These are phyloP conservation scores for Citrus cavaleriei DNA, from an alignment of 345 rosid genomes.

Conservation along the genomic window DNA sequence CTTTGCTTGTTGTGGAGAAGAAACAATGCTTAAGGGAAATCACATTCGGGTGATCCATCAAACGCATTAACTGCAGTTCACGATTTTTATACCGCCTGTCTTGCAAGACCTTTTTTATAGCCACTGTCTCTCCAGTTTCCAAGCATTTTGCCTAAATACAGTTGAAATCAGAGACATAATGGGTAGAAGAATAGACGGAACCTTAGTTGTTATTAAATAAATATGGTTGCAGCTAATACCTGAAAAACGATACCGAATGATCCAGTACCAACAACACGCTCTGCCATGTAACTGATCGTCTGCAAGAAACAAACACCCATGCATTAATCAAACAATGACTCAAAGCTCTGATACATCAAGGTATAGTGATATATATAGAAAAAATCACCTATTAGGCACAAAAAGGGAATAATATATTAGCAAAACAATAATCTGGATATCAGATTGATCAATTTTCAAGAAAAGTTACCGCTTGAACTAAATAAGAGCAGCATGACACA, in stretches of 20 bases:
- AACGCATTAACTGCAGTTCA: constrained; percentile 71
- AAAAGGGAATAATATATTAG: not conserved
- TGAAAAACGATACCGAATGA: constrained; percentile 83
- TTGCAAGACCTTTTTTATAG: constrained; percentile 85
- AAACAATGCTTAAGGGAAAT: constrained; percentile 77
- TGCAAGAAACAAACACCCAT: constrained; percentile 23
- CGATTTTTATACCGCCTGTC: constrained; percentile 77
- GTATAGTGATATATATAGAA: not conserved
- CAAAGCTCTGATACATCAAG: not conserved
- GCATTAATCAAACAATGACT: not conserved
- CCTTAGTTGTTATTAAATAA: not conserved
- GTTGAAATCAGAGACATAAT: not conserved
- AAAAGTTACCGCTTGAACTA: not conserved
- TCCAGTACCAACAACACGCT: constrained; percentile 77
- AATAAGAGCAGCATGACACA: not conserved
- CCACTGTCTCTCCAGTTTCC: constrained; percentile 83
- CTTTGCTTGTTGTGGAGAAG: constrained; percentile 73
- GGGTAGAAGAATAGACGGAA: not conserved
- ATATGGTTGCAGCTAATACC: constrained; percentile 30
- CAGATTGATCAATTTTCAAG: not conserved
- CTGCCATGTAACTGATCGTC: constrained; percentile 90
- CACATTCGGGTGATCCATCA: constrained; percentile 87
- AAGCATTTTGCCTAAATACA: constrained; percentile 72
- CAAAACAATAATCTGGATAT: not conserved
- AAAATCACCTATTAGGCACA: not conserved